These are phyloP conservation scores for Fusarium pseudonygamai DNA, from an alignment of 2,329 filamentous ascomycete species.

Conservation along the genomic window DNA sequence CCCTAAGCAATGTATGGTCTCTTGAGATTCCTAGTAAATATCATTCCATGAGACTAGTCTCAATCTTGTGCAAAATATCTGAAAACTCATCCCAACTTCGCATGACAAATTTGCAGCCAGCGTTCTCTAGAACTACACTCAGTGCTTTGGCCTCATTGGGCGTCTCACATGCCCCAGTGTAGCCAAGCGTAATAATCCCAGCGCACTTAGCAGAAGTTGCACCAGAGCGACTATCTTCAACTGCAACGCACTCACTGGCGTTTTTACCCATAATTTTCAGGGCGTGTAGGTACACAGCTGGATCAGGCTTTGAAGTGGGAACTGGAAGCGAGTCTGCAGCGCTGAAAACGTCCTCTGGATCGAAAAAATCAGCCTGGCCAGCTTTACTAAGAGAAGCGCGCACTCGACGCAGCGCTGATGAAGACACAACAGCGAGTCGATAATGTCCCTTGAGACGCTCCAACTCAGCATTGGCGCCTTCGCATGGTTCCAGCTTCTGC, in stretches of 20 bases:
- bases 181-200: neutral
- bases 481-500: neutral
- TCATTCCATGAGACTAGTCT: neutral
- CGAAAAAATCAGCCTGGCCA: neutral
- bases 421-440: neutral
- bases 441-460: neutral
- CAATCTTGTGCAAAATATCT: neutral
- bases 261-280: accelerated
- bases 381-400: neutral
- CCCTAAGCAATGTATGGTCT: too few species aligned
- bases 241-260: neutral
- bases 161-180: neutral
- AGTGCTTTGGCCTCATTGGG: neutral
- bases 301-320: neutral
- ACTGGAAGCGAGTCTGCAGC: neutral
- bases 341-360: neutral
- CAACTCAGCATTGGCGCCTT: neutral
- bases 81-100: neutral
- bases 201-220: neutral
- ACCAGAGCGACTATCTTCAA: neutral
- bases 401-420: neutral
- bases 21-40: accelerated
- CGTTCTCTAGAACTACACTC: neutral
- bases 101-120: neutral
- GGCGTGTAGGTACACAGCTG: neutral